Conservation (phyloP, 2,329 filamentous ascomycete species). For the Penicillium sclerotiorum region DNA sequence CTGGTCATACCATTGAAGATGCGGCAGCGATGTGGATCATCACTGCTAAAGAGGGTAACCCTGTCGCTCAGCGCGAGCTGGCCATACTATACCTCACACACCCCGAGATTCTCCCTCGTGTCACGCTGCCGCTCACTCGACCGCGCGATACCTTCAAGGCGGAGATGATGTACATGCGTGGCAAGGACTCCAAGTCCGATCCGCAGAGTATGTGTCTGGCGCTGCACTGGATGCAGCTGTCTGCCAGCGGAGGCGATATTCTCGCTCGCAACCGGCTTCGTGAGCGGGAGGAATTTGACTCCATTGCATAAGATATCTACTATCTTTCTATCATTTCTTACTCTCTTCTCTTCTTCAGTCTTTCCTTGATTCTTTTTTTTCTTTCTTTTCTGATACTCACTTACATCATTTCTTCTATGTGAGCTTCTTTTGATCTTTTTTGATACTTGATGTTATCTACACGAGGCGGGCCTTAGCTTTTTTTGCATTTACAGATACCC, state of each 20-base stretch:
- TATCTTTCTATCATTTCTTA: constrained; percentile 14
- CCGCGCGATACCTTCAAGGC: constrained; percentile 89
- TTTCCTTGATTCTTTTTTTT: background rate
- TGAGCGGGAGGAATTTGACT: constrained; percentile 67
- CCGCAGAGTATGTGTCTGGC: constrained; percentile 90
- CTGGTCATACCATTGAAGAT: constrained; percentile 59
- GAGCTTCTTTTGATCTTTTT: constrained; percentile 2
- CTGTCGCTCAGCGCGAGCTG: constrained; percentile 87
- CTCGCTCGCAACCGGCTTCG: constrained; percentile 80
- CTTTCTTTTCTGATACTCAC: constrained; percentile 5
- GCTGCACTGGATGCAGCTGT: constrained; percentile 95
- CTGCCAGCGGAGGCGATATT: constrained; percentile 81
- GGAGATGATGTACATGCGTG: constrained; percentile 71
- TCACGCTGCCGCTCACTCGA: constrained; percentile 80
- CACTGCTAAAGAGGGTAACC: constrained; percentile 87
- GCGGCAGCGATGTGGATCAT: constrained; percentile 90
- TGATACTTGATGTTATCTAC: constrained; percentile 4
- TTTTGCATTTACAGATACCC: constrained; percentile 31
- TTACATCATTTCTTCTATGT: background rate
- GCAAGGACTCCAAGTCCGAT: constrained; percentile 70
- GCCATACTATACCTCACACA: constrained; percentile 92
- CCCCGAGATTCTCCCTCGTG: constrained; percentile 77
- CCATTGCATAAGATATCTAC: constrained; percentile 49
- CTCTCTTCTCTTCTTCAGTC: constrained; percentile 13
- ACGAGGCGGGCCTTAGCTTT: constrained; percentile 23